Base-by-base conservation (phyloP, 2,329 filamentous ascomycete genomes). In the Xylaria digitata region DNA sequence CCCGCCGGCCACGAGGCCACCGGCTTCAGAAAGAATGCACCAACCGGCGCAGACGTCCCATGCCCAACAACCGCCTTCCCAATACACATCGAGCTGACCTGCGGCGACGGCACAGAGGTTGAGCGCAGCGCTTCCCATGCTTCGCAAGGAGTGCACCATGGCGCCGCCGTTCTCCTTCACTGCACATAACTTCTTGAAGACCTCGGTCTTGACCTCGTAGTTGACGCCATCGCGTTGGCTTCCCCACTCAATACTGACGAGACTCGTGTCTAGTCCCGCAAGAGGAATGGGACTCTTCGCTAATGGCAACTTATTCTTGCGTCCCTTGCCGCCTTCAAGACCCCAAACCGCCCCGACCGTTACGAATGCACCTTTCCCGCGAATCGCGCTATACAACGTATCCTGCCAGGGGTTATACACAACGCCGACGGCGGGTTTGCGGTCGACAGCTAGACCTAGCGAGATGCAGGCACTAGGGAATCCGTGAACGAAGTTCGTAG, bases 21-120 rank as follows among this genome's bases (percentile, higher is more conserved):
- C 92, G 0, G 92, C 90, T 81, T 95, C 92, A 34, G 82, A 81
- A 30, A 95, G 80, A 67, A 95, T 90, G 65, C 90, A 88, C 92
- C 92, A 94, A 0, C 89, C 92, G 5, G 92, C 92, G 75, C 90
- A 92, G 2, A 95, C 92, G 77, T 95, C 92, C 92, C 92, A 95
- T 1, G 92, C 91, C 87, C 91, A 95, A 78, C 91, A 93, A 0
- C 92, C 92, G 43, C 90, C 91, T 80, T 95, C 92, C 92, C 92
- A 95, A 77, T 93, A 95, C 23, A 88, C 74, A 76, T 95, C 92
- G 30, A 93, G 72, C 77, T 89, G 85, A 0, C 92, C 92, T 9
- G 87, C 86, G 2, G 92, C 92, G 3, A 93, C 89, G 45, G 84
- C 86, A 64, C 90, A 92, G 19, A 94, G 78, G 77, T 94, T 94